Percentiles rank a stretch among this genome's conserved stretches.
These are phyloP conservation scores for Candida peoriensis DNA, from an alignment of 805 yeast species.

Conservation along the genomic window DNA sequence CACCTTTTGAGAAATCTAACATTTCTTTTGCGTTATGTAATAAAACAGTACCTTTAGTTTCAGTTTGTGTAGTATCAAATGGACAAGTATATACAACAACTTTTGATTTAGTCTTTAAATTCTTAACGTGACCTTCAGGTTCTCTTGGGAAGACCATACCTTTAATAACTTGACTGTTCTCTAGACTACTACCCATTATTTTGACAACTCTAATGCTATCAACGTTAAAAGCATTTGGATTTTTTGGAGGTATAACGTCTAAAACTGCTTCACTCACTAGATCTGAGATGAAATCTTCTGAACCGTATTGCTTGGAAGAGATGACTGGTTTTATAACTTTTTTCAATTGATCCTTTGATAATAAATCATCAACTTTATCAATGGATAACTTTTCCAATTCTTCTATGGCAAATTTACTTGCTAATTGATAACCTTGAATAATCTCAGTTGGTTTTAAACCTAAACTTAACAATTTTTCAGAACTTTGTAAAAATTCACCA, in stretches of 20 bases:
- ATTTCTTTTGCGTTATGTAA: constrained; percentile 95
- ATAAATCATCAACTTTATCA: constrained; percentile 54
- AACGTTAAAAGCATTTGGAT: constrained; percentile 68
- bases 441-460: constrained; percentile 93
- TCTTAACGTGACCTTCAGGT: constrained; percentile 88
- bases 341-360: constrained; percentile 48
- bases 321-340: constrained; percentile 84
- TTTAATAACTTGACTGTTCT: constrained; percentile 72
- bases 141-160: constrained; percentile 98
- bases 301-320: constrained; percentile 90
- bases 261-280: constrained; percentile 84
- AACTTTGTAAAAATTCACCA: constrained; percentile 83
- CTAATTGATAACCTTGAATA: constrained; percentile 86
- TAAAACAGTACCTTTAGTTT: constrained; percentile 95
- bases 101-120: constrained; percentile 56
- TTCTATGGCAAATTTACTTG: constrained; percentile 67
- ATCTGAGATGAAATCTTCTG: constrained; percentile 69
- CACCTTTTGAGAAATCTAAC: constrained; percentile 94
- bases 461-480: constrained; percentile 76
- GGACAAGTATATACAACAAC: constrained; percentile 95
- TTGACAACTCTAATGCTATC: constrained; percentile 94
- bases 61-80: constrained; percentile 92
- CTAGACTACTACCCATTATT: constrained; percentile 86
- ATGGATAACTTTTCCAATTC: constrained; percentile 64
- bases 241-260: constrained; percentile 66